These are phyloP conservation scores for Spinellus fusiger DNA, from an alignment of 192 early-diverging fungal species.

Conservation along the genomic window DNA sequence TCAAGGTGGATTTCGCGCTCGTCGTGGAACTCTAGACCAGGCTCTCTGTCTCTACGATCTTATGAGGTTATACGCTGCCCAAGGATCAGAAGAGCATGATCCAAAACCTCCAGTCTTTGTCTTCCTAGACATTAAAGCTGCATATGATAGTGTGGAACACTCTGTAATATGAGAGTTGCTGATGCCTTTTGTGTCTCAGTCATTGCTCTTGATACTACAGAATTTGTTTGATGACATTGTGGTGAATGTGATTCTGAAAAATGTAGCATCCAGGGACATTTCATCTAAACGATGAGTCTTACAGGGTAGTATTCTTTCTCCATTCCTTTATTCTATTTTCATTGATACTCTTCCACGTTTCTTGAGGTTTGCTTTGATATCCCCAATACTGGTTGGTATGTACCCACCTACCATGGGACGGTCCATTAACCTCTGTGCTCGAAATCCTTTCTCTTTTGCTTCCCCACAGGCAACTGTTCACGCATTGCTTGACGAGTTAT, in stretches of 20 bases:
- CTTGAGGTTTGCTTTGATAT: background rate
- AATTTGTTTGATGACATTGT: background rate
- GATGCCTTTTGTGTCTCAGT: background rate
- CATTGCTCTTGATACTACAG: background rate
- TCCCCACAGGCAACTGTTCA: too few relatives aligned
- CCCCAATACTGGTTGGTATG: background rate
- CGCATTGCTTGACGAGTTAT: too few relatives aligned
- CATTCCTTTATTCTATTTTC: slow-evolving; percentile 14
- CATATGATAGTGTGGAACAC: slow-evolving; percentile 12
- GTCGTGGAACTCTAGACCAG: slow-evolving; percentile 12
- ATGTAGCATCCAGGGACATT: background rate
- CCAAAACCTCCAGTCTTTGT: background rate
- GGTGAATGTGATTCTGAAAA: background rate
- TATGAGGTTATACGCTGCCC: too few relatives aligned
- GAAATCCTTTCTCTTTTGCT: too few relatives aligned
- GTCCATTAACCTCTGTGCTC: background rate
- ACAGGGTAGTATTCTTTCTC: slow-evolving; percentile 16
- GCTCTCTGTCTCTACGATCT: slow-evolving; percentile 9
- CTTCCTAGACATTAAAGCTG: slow-evolving; percentile 22
- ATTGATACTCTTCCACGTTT: slow-evolving; percentile 9
- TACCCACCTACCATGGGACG: background rate
- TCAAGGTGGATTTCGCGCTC: slow-evolving; percentile 17
- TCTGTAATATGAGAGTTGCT: background rate
- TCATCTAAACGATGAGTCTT: background rate
- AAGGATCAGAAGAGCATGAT: background rate